A percentile compares a stretch with the other conserved stretches of the same genome.
phyloP scores from a whole-genome alignment of 2,329 filamentous ascomycete species.

The Hysterium pulicare region DNA sequence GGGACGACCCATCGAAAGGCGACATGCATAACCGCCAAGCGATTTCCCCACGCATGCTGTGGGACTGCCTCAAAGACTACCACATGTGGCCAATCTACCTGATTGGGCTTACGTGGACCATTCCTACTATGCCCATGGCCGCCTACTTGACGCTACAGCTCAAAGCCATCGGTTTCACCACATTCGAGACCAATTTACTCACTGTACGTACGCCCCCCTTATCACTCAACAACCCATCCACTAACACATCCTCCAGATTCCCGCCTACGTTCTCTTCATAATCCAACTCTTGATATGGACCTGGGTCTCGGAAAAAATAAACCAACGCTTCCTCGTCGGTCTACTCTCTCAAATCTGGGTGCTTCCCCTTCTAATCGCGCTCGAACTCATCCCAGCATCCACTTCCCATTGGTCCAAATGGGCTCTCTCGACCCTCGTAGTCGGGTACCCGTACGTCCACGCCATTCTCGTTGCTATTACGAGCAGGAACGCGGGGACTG shows the following conservation, averaged over 20 bases:
- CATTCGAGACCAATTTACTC: conserved; percentile 37
- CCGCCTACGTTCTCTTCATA: conserved; percentile 48
- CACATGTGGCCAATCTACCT: conserved; percentile 50
- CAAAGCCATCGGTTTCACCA: conserved; percentile 31
- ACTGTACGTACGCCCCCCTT: conserved; percentile 18
- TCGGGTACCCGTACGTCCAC: conserved; percentile 44
- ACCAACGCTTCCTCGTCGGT: conserved; percentile 50
- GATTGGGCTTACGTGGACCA: conserved; percentile 34
- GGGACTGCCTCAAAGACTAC: conserved; percentile 51
- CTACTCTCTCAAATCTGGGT: conserved; percentile 39
- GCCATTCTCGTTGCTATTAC: conserved; percentile 44
- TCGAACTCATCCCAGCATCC: conserved; percentile 28
- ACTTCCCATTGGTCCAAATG: conserved; percentile 39
- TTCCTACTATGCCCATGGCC: conserved; percentile 29
- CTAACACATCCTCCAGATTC: conserved; percentile 21
- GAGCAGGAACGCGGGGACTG: conserved; percentile 41
- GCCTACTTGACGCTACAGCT: conserved; percentile 37
- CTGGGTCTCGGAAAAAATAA: conserved; percentile 48
- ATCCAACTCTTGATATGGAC: conserved; percentile 51
- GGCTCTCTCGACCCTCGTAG: conserved; percentile 36
- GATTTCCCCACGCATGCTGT: conserved; percentile 47
- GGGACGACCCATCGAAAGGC: conserved; percentile 57
- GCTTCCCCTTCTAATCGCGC: conserved; percentile 37
- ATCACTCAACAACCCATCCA: not conserved
- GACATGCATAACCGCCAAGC: conserved; percentile 60